Conservation (phyloP, 106 monocot genomes). For the Dendrobium catenatum region DNA sequence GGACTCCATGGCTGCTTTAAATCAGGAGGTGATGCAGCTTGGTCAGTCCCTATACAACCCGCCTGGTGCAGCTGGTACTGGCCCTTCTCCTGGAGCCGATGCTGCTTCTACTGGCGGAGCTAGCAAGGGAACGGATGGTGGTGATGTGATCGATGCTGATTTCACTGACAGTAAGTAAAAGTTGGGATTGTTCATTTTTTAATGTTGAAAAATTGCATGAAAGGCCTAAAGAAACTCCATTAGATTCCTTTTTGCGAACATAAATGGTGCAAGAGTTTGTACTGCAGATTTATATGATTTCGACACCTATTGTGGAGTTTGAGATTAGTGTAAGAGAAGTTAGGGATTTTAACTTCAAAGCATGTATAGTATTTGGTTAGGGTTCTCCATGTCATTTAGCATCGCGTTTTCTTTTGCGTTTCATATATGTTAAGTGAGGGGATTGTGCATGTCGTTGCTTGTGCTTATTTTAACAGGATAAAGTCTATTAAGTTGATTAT, state of each 20-base stretch:
- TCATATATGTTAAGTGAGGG: too few relatives aligned
- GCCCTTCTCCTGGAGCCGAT: constrained; percentile 30
- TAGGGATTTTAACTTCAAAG: not conserved
- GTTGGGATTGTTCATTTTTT: too few relatives aligned
- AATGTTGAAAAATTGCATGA: too few relatives aligned
- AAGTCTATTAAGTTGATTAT: too few relatives aligned
- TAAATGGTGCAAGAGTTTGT: not conserved
- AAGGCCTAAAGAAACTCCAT: too few relatives aligned
- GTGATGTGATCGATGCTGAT: constrained; percentile 89
- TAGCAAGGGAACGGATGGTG: constrained; percentile 37
- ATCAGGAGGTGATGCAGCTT: constrained; percentile 88
- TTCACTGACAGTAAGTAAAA: constrained; percentile 86
- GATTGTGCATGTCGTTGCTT: too few relatives aligned
- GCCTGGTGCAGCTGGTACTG: constrained; percentile 33
- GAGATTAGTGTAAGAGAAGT: not conserved
- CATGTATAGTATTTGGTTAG: not conserved
- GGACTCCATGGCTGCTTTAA: constrained; percentile 63
- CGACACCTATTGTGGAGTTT: not conserved
- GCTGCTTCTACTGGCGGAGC: constrained; percentile 20
- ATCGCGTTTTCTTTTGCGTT: too few relatives aligned
- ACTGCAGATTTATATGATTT: not conserved
- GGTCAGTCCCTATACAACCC: constrained; percentile 84
- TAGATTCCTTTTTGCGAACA: too few relatives aligned
- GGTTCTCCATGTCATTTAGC: not conserved
- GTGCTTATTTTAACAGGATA: too few relatives aligned